Evolutionary conservation across 257 asterid species (phyloP), one percentile per base, ranked within the genome.

Genomic region (Handroanthus guayacan): DNA sequence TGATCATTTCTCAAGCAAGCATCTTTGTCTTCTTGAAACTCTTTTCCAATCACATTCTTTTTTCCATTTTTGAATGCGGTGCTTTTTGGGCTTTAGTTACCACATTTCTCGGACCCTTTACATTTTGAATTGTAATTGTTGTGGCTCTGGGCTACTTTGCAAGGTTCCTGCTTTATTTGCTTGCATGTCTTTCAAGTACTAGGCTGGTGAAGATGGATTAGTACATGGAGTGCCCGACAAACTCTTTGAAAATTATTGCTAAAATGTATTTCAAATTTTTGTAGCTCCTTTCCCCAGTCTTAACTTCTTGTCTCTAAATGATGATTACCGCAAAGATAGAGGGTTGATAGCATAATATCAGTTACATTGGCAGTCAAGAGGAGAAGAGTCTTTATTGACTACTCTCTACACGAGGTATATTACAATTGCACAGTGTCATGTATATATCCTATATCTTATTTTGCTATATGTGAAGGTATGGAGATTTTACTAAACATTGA

Each of bases 271-370:
- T 77, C 11, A 34, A 45, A 80, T 50, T 60, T 63, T 81, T 84
- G 86, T 96, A 95, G 99, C 93, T 80, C 96, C 91, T 75, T 98
- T 98, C 14, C 99, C 99, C 54, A 95, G 93, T 82, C 90, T 95
- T 41, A 95, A 93, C 78, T 95, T 95, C 77, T 85, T 95, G 88
- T 89, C 98, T 57, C 81, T 95, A 71, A 95, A 94, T 37, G 99
- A 98, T 63, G 97, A 95, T 80, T 87, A 86, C 81, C 75, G 84
- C 1, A 98, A 95, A 87, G 96, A 95, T 75, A 94, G 90, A 84
- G 82, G 91, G 34, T 71, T 95, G 88, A 91, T 98, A 14, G 98
- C 99, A 57, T 93, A 98, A 51, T 95, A 95, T 82, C n/a, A 98
- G 98, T 67, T 95, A 95, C 79, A 86, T 95, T 16, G 99, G 99